A percentile compares a stretch with the other conserved stretches of the same genome.
These are phyloP conservation scores for Epichloe uncinata DNA, from an alignment of 2,329 filamentous ascomycete species.

Conservation along the genomic window DNA sequence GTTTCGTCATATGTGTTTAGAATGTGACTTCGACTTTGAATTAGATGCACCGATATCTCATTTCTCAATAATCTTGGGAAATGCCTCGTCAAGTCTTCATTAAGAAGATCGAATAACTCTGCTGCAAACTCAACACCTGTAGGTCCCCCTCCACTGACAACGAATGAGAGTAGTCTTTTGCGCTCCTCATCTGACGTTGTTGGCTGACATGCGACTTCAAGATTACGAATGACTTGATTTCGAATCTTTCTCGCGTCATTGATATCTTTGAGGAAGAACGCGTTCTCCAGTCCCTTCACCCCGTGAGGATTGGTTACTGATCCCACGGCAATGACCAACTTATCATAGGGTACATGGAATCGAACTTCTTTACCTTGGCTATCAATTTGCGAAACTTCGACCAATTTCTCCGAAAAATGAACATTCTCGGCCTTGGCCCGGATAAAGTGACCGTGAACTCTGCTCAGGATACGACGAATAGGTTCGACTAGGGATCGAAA, in stretches of 20 bases:
- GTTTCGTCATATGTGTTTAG: constrained; percentile 97
- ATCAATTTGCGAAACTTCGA: constrained; percentile 70
- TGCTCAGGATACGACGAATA: constrained; percentile 67
- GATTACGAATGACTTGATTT: constrained; percentile 75
- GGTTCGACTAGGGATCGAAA: constrained; percentile 86
- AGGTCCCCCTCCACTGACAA: constrained; percentile 92
- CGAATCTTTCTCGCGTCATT: constrained; percentile 82
- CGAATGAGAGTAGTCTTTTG: constrained; percentile 78
- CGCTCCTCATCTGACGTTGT: constrained; percentile 84
- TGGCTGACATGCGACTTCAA: constrained; percentile 84
- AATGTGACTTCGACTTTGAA: constrained; percentile 89
- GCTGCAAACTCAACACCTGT: constrained; percentile 97
- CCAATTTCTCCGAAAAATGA: constrained; percentile 79
- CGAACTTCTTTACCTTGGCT: constrained; percentile 55
- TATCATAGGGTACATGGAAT: constrained; percentile 97
- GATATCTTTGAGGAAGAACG: constrained; percentile 91
- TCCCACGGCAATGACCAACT: constrained; percentile 83
- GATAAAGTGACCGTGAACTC: constrained; percentile 77
- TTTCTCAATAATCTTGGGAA: constrained; percentile 90
- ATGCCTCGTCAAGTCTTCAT: constrained; percentile 73
- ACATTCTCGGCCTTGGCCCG: constrained; percentile 79
- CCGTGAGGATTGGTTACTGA: constrained; percentile 91
- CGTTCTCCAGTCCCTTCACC: constrained; percentile 86
- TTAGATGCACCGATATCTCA: constrained; percentile 93
- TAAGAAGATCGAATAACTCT: constrained; percentile 88